Percentiles rank a stretch among this genome's conserved stretches.
These are phyloP conservation scores for Gardenia jasminoides DNA, from an alignment of 257 asterid genomes.

Conservation along the genomic window DNA sequence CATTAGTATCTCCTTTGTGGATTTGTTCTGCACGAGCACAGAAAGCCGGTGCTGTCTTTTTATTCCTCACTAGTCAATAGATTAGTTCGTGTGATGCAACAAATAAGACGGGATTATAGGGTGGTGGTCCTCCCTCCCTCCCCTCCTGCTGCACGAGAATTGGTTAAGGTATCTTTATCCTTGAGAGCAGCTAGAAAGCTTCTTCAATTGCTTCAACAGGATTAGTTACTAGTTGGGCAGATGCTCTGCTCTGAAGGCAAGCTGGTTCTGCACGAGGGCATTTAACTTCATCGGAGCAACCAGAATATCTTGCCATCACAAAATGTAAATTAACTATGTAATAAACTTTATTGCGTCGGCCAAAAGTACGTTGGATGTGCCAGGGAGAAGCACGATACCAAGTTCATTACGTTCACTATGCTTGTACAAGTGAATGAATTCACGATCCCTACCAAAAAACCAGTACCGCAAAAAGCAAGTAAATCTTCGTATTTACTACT, in stretches of 20 bases:
- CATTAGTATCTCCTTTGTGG: background rate
- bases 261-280: background rate
- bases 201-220: constrained; percentile 6
- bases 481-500: background rate
- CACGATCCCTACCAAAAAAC: background rate
- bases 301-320: background rate
- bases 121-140: constrained; percentile 4
- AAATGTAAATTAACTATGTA: background rate
- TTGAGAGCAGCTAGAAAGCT: background rate
- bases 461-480: background rate
- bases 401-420: background rate
- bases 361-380: background rate
- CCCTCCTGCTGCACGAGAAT: background rate
- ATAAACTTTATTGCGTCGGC: background rate
- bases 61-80: background rate
- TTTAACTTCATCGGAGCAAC: background rate
- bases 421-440: background rate
- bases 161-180: no score
- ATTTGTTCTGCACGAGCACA: background rate
- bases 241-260: background rate
- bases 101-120: background rate
- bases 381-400: no score
- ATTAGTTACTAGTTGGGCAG: constrained; percentile 7
- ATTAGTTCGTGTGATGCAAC: background rate
- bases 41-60: background rate